Percentiles rank a stretch among this genome's conserved stretches.
phyloP scores from a whole-genome alignment of 2,329 filamentous ascomycete species.

The Apiospora pterosperma region DNA sequence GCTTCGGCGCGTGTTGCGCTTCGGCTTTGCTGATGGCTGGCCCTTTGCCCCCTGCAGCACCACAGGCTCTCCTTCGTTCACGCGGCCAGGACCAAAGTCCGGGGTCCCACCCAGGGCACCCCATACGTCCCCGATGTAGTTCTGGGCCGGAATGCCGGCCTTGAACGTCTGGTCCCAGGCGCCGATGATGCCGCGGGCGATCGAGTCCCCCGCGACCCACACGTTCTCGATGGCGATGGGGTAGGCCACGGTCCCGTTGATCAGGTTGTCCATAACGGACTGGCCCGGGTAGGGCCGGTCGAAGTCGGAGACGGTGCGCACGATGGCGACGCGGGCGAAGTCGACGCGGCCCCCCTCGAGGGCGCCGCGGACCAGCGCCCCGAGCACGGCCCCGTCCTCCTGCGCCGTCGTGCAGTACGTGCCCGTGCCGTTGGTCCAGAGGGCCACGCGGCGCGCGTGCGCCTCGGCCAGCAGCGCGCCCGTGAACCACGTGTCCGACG shows the following conservation, averaged over 20 bases:
- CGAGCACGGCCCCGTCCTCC: slow-evolving; percentile 68
- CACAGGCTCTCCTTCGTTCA: background rate
- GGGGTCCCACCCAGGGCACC: slow-evolving; percentile 63
- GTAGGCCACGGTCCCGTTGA: slow-evolving; percentile 2
- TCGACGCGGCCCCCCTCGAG: slow-evolving; percentile 50
- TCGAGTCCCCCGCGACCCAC: slow-evolving; percentile 61
- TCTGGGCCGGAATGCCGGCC: slow-evolving; percentile 52
- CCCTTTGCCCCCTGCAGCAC: slow-evolving; percentile 3
- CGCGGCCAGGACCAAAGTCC: slow-evolving; percentile 56
- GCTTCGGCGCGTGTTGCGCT: background rate
- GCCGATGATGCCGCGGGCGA: slow-evolving; percentile 59
- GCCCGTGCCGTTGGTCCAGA: slow-evolving; percentile 64
- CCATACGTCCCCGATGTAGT: slow-evolving; percentile 71
- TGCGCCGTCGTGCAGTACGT: slow-evolving; percentile 69
- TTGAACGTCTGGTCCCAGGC: slow-evolving; percentile 59
- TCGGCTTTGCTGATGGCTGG: background rate
- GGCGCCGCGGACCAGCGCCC: slow-evolving; percentile 54
- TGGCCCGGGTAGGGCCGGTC: slow-evolving; percentile 9
- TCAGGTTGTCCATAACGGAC: slow-evolving; percentile 6
- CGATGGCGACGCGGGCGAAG: slow-evolving; percentile 63
- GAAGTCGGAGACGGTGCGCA: slow-evolving; percentile 39
- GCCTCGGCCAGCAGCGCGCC: slow-evolving; percentile 57
- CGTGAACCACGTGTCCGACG: slow-evolving; percentile 69
- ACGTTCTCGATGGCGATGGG: slow-evolving; percentile 58
- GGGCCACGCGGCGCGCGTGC: slow-evolving; percentile 50